These are phyloP conservation scores for Dendrobium officinale DNA, from an alignment of 106 monocot species.

Conservation along the genomic window DNA sequence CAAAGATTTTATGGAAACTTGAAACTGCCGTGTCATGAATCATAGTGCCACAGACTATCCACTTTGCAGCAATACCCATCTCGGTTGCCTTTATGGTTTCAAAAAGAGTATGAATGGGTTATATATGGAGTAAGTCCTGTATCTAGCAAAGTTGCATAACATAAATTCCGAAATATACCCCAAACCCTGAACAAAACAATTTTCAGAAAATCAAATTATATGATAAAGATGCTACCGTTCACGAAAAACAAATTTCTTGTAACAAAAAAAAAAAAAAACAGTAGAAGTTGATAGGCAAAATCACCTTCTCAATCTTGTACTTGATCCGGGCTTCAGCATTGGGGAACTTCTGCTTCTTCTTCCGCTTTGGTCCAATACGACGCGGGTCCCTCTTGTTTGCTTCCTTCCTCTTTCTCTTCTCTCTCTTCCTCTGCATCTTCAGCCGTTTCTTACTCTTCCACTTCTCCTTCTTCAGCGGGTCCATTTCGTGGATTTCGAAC, in stretches of 20 bases:
- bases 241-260: too few species aligned
- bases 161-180: too few species aligned
- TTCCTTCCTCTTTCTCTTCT: constrained; percentile 75
- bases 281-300: neutral
- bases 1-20: neutral
- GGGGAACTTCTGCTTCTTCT: constrained; percentile 42
- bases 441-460: constrained; percentile 66
- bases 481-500: constrained; percentile 56
- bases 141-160: neutral
- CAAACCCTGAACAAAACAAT: neutral
- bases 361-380: constrained; percentile 50
- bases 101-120: neutral
- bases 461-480: constrained; percentile 54
- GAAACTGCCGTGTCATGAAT: neutral
- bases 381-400: constrained; percentile 68
- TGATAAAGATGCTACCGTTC: neutral
- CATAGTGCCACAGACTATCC: neutral
- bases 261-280: neutral
- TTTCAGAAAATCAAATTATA: neutral
- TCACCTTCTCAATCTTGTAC: constrained; percentile 82
- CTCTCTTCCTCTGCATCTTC: constrained; percentile 72
- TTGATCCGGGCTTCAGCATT: constrained; percentile 51
- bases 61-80: neutral
- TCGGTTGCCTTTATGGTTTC: neutral
- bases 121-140: neutral